Conservation (phyloP, 352 stramenopile genomes). For the Phytopythium vexans region DNA sequence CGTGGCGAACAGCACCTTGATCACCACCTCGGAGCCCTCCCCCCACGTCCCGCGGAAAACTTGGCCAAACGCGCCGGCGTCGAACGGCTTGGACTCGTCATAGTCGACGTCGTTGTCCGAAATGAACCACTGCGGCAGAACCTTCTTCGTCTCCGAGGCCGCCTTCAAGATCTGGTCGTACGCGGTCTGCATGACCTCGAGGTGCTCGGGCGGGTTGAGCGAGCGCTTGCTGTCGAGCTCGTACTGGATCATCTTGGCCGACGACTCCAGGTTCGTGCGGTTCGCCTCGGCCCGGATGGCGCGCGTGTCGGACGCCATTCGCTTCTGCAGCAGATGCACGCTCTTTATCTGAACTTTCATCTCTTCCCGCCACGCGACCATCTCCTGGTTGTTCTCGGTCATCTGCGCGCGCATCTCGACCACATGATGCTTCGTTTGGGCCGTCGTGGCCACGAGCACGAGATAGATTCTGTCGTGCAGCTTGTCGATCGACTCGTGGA, state of each 20-base stretch:
- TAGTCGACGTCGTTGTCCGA: conserved; percentile 12
- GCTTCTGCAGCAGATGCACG: too few species aligned
- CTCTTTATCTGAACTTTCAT: too few species aligned
- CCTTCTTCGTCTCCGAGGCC: not conserved
- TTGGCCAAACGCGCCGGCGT: conserved; percentile 14
- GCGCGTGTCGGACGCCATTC: too few species aligned
- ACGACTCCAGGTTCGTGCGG: not conserved
- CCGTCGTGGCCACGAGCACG: too few species aligned
- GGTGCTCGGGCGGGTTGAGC: not conserved
- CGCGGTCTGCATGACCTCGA: conserved; percentile 7
- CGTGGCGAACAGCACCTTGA: conserved; percentile 22
- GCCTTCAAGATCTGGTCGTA: conserved; percentile 10
- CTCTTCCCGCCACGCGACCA: too few species aligned
- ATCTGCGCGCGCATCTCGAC: too few species aligned
- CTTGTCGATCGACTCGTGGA: conserved; percentile 14
- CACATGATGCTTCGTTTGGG: too few species aligned
- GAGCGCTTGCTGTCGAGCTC: conserved; percentile 5
- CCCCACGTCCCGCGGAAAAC: conserved; percentile 19
- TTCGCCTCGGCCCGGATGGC: too few species aligned
- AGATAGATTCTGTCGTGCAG: conserved; percentile 2
- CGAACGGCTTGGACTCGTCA: conserved; percentile 12
- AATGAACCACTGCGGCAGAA: conserved; percentile 16
- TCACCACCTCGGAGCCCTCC: conserved; percentile 19
- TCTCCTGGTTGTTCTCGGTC: too few species aligned
- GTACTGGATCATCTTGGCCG: conserved; percentile 11